A percentile compares a stretch with the other conserved stretches of the same genome.
Conservation (phyloP, 2,329 filamentous ascomycete genomes). For the Mycosphaerella arachidis region DNA sequence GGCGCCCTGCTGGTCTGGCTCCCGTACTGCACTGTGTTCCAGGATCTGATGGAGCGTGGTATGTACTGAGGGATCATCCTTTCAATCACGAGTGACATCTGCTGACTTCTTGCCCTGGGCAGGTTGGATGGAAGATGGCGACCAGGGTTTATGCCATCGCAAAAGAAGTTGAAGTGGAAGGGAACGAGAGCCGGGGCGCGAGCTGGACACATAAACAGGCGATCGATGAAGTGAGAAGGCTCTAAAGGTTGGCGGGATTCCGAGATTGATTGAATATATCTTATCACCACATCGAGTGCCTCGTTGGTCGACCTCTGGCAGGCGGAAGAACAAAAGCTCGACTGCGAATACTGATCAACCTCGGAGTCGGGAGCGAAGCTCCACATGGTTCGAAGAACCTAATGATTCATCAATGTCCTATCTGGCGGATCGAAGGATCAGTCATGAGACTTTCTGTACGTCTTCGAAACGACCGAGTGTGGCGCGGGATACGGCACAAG, state of each 20-base stretch:
- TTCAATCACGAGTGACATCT: background rate
- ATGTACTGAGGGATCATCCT: background rate
- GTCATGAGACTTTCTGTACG: no score
- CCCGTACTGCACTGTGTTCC: background rate
- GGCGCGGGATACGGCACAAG: no score
- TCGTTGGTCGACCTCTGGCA: no score
- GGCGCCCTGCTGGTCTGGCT: background rate
- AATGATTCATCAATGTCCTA: no score
- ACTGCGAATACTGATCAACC: no score
- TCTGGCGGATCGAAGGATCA: no score
- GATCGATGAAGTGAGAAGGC: background rate
- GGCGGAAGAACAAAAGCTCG: no score
- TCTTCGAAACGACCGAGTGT: no score
- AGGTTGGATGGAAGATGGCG: background rate
- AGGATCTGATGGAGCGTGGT: background rate
- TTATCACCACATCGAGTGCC: no score
- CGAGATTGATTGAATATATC: no score
- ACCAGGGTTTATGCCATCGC: background rate
- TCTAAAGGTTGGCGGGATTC: background rate
- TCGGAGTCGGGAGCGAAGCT: no score
- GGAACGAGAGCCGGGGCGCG: background rate
- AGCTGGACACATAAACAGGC: background rate
- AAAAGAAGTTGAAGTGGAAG: background rate
- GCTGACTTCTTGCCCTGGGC: background rate
- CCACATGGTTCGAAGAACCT: no score